phyloP scores from a whole-genome alignment of 371 early-diverging fungal species.

The Paraphysoderma sedebokerense region DNA sequence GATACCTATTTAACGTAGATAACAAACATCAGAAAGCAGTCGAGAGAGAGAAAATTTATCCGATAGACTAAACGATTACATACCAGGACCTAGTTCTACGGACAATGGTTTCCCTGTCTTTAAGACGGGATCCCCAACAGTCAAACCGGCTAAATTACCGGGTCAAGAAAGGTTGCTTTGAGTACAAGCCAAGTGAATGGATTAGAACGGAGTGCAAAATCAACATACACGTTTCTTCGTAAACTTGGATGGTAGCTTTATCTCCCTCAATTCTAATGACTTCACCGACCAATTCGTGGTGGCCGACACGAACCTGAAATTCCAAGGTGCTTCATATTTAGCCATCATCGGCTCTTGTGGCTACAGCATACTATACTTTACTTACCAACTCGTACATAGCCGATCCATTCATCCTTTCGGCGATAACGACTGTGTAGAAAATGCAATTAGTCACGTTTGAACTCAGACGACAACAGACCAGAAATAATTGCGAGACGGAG shows the following conservation, averaged over 20 bases:
- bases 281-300: constrained; percentile 96
- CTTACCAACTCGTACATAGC: constrained; percentile 98
- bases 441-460: neutral
- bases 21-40: too few species aligned
- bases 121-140: constrained; percentile 97
- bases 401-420: constrained; percentile 96
- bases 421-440: constrained; percentile 73
- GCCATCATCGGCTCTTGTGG: too few species aligned
- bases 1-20: constrained; percentile 58
- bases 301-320: constrained; percentile 89
- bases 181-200: neutral
- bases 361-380: neutral
- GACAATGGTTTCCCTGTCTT: constrained; percentile 96
- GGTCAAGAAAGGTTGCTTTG: neutral
- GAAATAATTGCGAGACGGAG: neutral
- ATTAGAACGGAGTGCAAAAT: neutral
- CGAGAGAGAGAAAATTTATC: neutral
- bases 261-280: constrained; percentile 99
- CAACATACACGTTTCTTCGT: constrained; percentile 94
- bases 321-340: too few species aligned
- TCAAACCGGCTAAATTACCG: constrained; percentile 67
- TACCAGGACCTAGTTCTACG: constrained; percentile 98
- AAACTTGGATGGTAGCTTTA: constrained; percentile 99
- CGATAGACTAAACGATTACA: neutral
- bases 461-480: neutral